Evolutionary conservation across 1,284 basidiomycete genomes (phyloP).

Genomic region (Vanrija sp.): DNA sequence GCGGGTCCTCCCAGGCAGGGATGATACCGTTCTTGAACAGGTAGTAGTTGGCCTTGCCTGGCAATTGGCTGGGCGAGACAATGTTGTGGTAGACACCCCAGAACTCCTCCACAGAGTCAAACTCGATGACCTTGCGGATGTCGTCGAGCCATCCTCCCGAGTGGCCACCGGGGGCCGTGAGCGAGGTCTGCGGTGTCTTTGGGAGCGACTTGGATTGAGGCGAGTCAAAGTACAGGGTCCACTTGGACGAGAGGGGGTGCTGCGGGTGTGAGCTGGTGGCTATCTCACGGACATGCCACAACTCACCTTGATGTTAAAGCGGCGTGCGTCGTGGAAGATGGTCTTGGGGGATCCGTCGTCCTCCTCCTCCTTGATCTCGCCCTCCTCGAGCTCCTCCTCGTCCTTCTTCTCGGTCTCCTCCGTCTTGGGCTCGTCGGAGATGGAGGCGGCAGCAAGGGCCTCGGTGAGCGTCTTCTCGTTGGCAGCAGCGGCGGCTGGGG

Average conservation of each 20-base stretch:
- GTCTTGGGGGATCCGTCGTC: constrained; percentile 59
- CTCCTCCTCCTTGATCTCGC: constrained; percentile 39
- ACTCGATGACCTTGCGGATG: constrained; percentile 87
- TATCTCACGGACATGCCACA: neutral
- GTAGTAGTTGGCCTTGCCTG: constrained; percentile 97
- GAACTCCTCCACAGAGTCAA: constrained; percentile 94
- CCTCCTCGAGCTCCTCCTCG: constrained; percentile 32
- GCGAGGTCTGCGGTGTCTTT: constrained; percentile 63
- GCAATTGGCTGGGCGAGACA: constrained; percentile 88
- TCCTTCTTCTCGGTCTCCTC: constrained; percentile 23
- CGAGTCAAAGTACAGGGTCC: constrained; percentile 97
- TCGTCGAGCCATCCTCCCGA: constrained; percentile 87
- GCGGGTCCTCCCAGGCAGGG: constrained; percentile 93
- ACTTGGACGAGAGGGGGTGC: constrained; percentile 88
- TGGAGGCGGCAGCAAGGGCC: constrained; percentile 35
- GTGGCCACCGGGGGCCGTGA: constrained; percentile 60
- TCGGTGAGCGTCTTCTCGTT: constrained; percentile 33
- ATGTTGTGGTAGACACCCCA: constrained; percentile 99
- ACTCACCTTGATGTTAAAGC: constrained; percentile 85
- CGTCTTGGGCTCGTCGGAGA: constrained; percentile 19
- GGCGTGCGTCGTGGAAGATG: constrained; percentile 81
- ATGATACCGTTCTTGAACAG: constrained; percentile 98
- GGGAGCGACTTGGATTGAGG: constrained; percentile 80
- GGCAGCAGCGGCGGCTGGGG: constrained; percentile 27
- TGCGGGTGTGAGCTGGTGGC: constrained; percentile 36